A percentile compares a stretch with the other conserved stretches of the same genome.
phyloP scores from a whole-genome alignment of 2,329 filamentous ascomycete genomes.

The Pyricularia grisea region DNA sequence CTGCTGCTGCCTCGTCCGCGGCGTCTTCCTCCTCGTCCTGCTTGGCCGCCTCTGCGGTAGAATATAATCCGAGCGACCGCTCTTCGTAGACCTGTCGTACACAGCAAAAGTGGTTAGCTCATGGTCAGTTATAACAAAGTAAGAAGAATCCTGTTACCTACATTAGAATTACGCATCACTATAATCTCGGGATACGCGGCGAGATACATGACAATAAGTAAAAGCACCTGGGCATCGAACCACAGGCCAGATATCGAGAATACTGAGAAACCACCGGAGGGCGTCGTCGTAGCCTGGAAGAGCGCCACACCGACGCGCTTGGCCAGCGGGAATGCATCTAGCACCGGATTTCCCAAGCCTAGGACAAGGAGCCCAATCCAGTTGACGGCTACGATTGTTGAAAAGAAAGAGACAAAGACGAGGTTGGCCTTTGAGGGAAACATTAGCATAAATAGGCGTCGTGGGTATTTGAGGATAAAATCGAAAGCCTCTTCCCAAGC shows the following conservation, averaged over 20 bases:
- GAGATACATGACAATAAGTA: slow-evolving; percentile 59
- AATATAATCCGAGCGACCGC: slow-evolving; percentile 36
- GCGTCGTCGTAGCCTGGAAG: slow-evolving; percentile 55
- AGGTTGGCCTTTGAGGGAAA: slow-evolving; percentile 56
- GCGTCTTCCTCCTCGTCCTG: slow-evolving; percentile 2
- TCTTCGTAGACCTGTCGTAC: slow-evolving; percentile 37
- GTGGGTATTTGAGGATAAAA: slow-evolving; percentile 46
- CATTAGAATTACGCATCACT: slow-evolving; percentile 59
- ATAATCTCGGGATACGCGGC: slow-evolving; percentile 54
- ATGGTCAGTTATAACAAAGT: no score
- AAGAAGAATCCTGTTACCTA: slow-evolving; percentile 15
- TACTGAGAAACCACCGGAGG: slow-evolving; percentile 59
- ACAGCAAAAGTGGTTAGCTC: not conserved
- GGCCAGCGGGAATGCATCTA: slow-evolving; percentile 40
- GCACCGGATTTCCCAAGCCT: slow-evolving; percentile 49
- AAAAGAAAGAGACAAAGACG: slow-evolving; percentile 53
- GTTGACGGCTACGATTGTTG: slow-evolving; percentile 51
- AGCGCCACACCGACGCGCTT: slow-evolving; percentile 53
- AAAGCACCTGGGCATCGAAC: slow-evolving; percentile 49
- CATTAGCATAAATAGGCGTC: slow-evolving; percentile 52
- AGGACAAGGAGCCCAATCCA: slow-evolving; percentile 59
- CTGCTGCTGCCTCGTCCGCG: slow-evolving; percentile 1
- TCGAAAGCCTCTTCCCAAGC: slow-evolving; percentile 39
- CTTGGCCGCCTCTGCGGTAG: slow-evolving; percentile 10
- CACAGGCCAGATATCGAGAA: slow-evolving; percentile 47